phyloP scores from a whole-genome alignment of 495 filamentous ascomycete species.

The Podospora pseudocomata region DNA sequence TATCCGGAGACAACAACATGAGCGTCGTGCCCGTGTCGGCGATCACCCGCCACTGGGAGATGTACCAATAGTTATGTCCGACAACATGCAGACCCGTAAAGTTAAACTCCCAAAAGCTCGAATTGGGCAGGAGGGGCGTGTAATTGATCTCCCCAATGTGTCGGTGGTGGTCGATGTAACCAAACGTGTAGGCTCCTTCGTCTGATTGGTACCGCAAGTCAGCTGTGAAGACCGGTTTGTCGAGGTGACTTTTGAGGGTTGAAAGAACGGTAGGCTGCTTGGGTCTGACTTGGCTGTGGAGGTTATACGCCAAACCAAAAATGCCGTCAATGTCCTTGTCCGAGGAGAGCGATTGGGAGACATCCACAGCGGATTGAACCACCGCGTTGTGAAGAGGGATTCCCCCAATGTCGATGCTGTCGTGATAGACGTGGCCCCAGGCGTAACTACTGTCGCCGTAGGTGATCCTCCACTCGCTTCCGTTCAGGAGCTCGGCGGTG shows the following conservation, averaged over 20 bases:
- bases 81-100: conserved; percentile 57
- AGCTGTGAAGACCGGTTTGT: conserved; percentile 59
- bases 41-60: conserved; percentile 50
- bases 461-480: conserved; percentile 61
- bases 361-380: conserved; percentile 36
- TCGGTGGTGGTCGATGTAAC: conserved; percentile 61
- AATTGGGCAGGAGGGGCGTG: conserved; percentile 56
- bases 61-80: conserved; percentile 42
- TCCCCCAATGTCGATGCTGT: conserved; percentile 34
- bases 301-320: conserved; percentile 36
- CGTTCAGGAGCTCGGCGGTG: conserved; percentile 51
- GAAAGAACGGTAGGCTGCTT: conserved; percentile 64
- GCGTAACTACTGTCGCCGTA: conserved; percentile 49
- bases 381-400: conserved; percentile 61
- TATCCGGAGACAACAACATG: conserved; percentile 58
- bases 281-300: conserved; percentile 39
- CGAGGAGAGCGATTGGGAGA: conserved; percentile 29
- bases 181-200: conserved; percentile 70
- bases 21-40: conserved; percentile 74
- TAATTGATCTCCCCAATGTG: conserved; percentile 54
- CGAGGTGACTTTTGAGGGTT: conserved; percentile 52
- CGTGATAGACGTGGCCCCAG: conserved; percentile 37
- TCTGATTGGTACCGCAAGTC: conserved; percentile 59
- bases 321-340: conserved; percentile 35
- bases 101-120: conserved; percentile 64